A percentile compares a stretch with the other conserved stretches of the same genome.
Evolutionary conservation across 2,329 filamentous ascomycete species (phyloP).

Genomic region (Aphanoascus verrucosus): DNA sequence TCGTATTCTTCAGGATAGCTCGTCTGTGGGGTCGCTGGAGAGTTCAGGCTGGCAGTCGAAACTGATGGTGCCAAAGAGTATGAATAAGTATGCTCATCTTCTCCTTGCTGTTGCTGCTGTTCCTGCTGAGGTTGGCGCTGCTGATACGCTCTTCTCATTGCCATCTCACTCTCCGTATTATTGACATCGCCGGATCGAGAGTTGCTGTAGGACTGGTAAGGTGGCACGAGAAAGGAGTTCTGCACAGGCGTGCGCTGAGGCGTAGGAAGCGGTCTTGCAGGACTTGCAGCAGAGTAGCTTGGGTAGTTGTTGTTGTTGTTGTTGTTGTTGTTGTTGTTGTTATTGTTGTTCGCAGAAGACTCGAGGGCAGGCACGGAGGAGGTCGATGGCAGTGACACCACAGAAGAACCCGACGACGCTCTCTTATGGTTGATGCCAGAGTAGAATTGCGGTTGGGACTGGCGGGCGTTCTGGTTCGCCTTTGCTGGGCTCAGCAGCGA

Average conservation of each 20-base stretch:
- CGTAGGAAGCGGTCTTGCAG: slow-evolving; percentile 45
- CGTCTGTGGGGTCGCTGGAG: slow-evolving; percentile 51
- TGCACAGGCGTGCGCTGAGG: slow-evolving; percentile 46
- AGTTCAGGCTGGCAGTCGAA: slow-evolving; percentile 51
- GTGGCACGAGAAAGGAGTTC: slow-evolving; percentile 39
- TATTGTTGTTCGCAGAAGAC: slow-evolving; percentile 13
- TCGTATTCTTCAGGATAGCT: slow-evolving; percentile 44
- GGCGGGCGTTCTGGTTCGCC: slow-evolving; percentile 7
- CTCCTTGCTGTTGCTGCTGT: slow-evolving; percentile 31
- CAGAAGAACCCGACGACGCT: slow-evolving; percentile 35
- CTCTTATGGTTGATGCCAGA: slow-evolving; percentile 23
- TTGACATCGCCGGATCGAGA: slow-evolving; percentile 33
- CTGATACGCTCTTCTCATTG: slow-evolving; percentile 48
- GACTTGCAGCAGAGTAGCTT: slow-evolving; percentile 24
- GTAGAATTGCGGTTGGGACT: slow-evolving; percentile 10
- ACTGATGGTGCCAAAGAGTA: slow-evolving; percentile 46
- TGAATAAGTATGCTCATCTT: slow-evolving; percentile 43
- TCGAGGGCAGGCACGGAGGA: slow-evolving; percentile 35
- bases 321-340: not conserved
- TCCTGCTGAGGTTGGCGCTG: slow-evolving; percentile 22
- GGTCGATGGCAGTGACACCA: slow-evolving; percentile 30
- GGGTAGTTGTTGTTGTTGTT: not conserved
- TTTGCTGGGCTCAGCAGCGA: slow-evolving; percentile 13
- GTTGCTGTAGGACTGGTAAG: slow-evolving; percentile 40
- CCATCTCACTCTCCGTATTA: slow-evolving; percentile 44